These are phyloP conservation scores for Erigeron philadelphicus DNA, from an alignment of 140 eudicot species.

Conservation along the genomic window DNA sequence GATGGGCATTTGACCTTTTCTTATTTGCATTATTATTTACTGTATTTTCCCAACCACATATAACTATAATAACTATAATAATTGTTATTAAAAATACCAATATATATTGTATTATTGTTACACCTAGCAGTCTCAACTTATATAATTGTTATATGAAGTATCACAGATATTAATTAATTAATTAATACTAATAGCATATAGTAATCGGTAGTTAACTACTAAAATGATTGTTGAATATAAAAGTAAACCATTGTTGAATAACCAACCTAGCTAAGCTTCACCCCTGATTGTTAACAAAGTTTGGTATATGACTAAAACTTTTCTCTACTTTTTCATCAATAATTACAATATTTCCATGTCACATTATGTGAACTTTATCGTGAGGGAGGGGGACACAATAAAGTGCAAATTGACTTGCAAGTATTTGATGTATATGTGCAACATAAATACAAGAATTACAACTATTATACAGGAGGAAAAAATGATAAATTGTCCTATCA, in stretches of 20 bases:
- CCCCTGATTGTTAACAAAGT: background rate
- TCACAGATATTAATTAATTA: too few species aligned
- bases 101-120: background rate
- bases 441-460: constrained; percentile 1
- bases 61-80: background rate
- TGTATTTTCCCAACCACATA: background rate
- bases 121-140: background rate
- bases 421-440: background rate
- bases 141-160: background rate
- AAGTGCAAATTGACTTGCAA: constrained; percentile 26
- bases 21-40: background rate
- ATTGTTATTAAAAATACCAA: background rate
- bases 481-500: background rate
- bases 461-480: constrained; percentile 4
- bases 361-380: background rate
- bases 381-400: background rate
- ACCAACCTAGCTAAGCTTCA: too few species aligned
- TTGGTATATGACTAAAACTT: background rate
- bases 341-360: constrained; percentile 22
- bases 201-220: too few species aligned
- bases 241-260: too few species aligned
- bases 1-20: constrained; percentile 22
- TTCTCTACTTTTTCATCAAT: background rate
- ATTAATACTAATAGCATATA: too few species aligned
- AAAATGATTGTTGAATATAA: too few species aligned